Base-by-base conservation (phyloP, 768 basidiomycete genomes). In the Tricholoma saponaceum region DNA sequence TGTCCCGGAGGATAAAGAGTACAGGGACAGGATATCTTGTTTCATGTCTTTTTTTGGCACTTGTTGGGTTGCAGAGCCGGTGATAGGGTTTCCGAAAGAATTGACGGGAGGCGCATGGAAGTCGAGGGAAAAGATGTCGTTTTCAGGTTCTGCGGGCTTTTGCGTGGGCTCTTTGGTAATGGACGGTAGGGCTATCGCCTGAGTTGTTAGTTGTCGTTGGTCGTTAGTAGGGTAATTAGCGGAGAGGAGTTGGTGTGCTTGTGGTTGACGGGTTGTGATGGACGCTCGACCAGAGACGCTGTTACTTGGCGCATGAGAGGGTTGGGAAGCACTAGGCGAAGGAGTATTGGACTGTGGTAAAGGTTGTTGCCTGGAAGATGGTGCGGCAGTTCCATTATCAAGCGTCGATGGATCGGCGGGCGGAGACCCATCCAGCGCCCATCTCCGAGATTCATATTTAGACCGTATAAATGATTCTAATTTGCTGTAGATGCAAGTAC, bases 391-490 rank as follows among this genome's bases (percentile, higher is more conserved):
- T 14, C 67, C 74, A 33, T 70, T 73, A 8, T 93, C 94, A 13
- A 98, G 79, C 0, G 83, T 74, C 16, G 89, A 85, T 2, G 95
- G 96, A 70, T 98, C 91, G 0, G 73, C 66, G 0, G 96, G 96
- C 0, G 80, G 84, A 13, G 91, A 89, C 0, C 91, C 94, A n/a
- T 95, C 90, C 72, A 89, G 75, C 2, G 95, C 96, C 96, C 96
- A 99, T 57, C 96, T 79, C 23, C 82, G 80, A 2, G 89, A 85
- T 72, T 99, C 96, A 70, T 99, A 99, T 71, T 99, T 98, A 20
- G 92, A 95, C 51, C 96, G 88, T 59, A 98, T 90, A 73, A 95
- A 98, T 0, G 92, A 94, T 57, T 98, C 96, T 79, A 98, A 95
- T 82, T 98, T 98, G 70, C 95, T 96, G 68, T 18, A n/a, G 9